Conservation (phyloP, 805 yeast genomes). For the Candida morakotiae region DNA sequence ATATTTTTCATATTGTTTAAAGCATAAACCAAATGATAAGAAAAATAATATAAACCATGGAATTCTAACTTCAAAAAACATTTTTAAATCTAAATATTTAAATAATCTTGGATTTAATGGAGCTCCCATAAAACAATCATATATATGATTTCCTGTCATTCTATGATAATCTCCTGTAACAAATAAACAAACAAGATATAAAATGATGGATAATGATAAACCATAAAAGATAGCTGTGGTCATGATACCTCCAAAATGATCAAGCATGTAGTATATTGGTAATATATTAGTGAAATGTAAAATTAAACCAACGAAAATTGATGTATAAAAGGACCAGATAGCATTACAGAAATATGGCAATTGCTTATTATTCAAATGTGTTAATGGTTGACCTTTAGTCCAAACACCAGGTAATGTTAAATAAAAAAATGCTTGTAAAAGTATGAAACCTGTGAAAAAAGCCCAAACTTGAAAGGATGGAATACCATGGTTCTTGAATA, state of each 20-base stretch:
- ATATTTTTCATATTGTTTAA: conserved; percentile 76
- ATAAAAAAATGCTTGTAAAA: conserved; percentile 69
- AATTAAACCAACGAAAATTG: conserved; percentile 51
- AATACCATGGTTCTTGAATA: conserved; percentile 41
- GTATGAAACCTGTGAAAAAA: conserved; percentile 66
- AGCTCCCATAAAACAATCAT: conserved; percentile 96
- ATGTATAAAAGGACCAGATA: conserved; percentile 72
- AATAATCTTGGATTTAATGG: conserved; percentile 96
- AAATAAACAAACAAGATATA: conserved; percentile 65
- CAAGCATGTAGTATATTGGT: conserved; percentile 70
- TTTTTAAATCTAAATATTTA: conserved; percentile 78
- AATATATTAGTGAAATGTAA: conserved; percentile 75
- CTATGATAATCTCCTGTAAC: conserved; percentile 77
- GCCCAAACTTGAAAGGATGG: conserved; percentile 63
- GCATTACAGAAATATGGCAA: conserved; percentile 95
- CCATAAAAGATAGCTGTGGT: conserved; percentile 85
- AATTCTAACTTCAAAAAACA: conserved; percentile 95
- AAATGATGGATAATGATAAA: conserved; percentile 56
- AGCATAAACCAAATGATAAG: conserved; percentile 66
- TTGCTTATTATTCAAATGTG: conserved; percentile 74
- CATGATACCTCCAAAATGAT: conserved; percentile 88
- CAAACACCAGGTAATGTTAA: conserved; percentile 87
- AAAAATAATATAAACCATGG: conserved; percentile 94
- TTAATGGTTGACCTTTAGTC: conserved; percentile 92
- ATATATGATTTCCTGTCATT: conserved; percentile 86